Percentiles rank a stretch among this genome's conserved stretches.
These are phyloP conservation scores for Lepidium africanum DNA, from an alignment of 345 rosid species.

Conservation along the genomic window DNA sequence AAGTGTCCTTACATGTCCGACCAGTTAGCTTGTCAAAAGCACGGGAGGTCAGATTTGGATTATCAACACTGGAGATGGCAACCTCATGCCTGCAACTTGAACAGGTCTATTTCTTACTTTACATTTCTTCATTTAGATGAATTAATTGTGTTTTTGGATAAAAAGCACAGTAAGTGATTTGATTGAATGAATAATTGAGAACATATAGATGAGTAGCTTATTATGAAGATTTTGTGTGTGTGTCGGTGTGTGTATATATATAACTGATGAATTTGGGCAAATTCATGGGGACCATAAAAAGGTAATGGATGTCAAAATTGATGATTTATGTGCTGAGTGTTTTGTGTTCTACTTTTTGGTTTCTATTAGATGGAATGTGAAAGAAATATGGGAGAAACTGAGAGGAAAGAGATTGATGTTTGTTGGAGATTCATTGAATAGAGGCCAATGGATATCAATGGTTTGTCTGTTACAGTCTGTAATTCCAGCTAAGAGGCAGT, in stretches of 20 bases:
- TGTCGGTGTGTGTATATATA: not conserved
- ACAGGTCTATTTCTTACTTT: constrained; percentile 33
- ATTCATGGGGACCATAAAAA: not conserved
- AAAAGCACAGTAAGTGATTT: not conserved
- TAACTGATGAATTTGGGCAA: not conserved
- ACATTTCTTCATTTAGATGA: not conserved
- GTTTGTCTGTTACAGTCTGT: constrained; percentile 83
- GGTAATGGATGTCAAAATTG: not conserved
- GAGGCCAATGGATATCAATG: constrained; percentile 99
- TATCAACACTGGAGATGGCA: constrained; percentile 97
- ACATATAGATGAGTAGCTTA: not conserved
- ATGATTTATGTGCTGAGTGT: not conserved
- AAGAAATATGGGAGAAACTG: constrained; percentile 91
- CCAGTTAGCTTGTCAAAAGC: constrained; percentile 91
- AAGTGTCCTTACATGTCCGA: constrained; percentile 97
- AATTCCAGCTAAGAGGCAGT: constrained; percentile 60
- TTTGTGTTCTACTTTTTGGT: not conserved
- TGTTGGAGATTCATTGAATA: constrained; percentile 88
- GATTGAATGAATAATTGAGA: not conserved
- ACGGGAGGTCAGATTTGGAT: constrained; percentile 78
- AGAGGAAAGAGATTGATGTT: constrained; percentile 94
- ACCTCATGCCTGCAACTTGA: constrained; percentile 77
- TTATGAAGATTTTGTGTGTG: not conserved
- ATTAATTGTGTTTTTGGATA: not conserved
- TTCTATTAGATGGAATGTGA: constrained; percentile 77